Base-by-base conservation (phyloP, 2,329 filamentous ascomycete genomes). In the Grosmannia huntii region DNA sequence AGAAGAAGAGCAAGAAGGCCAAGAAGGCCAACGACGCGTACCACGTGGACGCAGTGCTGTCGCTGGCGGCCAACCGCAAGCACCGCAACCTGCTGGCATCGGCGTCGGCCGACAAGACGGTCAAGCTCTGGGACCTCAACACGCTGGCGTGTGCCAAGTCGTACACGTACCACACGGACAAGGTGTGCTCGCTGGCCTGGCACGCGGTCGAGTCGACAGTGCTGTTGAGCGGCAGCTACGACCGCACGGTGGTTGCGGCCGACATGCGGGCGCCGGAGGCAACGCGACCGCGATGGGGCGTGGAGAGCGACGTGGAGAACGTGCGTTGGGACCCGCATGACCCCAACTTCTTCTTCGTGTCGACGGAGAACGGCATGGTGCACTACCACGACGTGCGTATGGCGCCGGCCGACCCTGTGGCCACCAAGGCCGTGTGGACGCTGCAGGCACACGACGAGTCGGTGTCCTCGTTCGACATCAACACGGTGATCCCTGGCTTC, bases 51-150 rank as follows among this genome's bases (percentile, higher is more conserved):
- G 88, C 94, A 1, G 87, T 99, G 31, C 82, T 99, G 50, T 87
- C 92, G 5, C 83, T 99, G 50, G 87, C 94, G 3, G 90, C 90
- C 55, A 99, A 99, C 76, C 81, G 91, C 66, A 86, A 91, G 68
- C 92, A 99, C 74, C 85, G 91, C 63, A 97, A 97, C 70, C 80
- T 99, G 59, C 82, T 99, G 52, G 94, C 94, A 14, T 97, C 92
- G 0, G 90, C 89, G 2, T 99, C 94, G 1, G 94, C 94, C 23
- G 94, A 99, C 75, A 90, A 91, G 75, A 99, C 94, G 3, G 85
- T 97, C 68, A 99, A 99, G 77, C 81, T 99, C 23, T 99, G 94
- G 94, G 94, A 99, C 70, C 77, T 99, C 62, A 89, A 90, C 75
- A 96, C 90, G 3, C 82, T 88, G 61, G 90, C 86, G 71, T 96